Evolutionary conservation across 2,329 filamentous ascomycete genomes (phyloP), one percentile per base, ranked within the genome.

Genomic region (Bipolaris oryzae): DNA sequence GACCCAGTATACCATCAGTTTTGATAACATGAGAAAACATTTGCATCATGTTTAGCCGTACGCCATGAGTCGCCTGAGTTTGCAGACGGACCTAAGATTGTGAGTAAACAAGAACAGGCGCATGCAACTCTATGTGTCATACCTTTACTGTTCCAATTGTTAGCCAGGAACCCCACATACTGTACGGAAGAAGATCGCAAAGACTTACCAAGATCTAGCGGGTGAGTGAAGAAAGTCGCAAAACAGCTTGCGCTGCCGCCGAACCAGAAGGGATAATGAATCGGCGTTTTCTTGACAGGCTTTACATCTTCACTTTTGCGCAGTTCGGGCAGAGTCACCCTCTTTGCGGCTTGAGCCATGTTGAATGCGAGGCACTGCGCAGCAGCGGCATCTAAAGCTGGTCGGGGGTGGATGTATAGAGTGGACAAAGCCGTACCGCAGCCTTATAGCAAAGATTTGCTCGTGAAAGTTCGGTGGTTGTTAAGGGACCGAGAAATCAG

Each of bases 241-340:
- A 95, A 89, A 74, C 91, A 96, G 73, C 91, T 95, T 48, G 94
- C 92, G 74, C 91, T 96, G 53, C 95, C 95, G 62, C 95, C 95
- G 76, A 99, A 98, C 95, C 94, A 98, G 65, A 82, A 78, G 11
- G 81, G 81, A 69, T 82, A 83, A 57, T 77, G 75, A 61, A 82
- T 74, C 47, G 71, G 57, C 55, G 74, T 69, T 51, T 73, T 73
- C 65, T 42, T 47, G 13, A 57, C 33, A 23, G 53, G 34, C 53
- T 76, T 74, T 50, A 77, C 72, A 70, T 78, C 75, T 60, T 79
- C 74, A 69, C 71, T 76, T 70, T 80, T 80, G 57, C 56, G 69
- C 64, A 73, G 33, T 57, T 75, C 72, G 9, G 58, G 58, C 38
- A 62, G 58, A 61, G 63, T 70, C 68, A 71, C 67, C 60, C 70